Conservation (phyloP, 164 flowering plant species). For the Macadamia tetraphylla region DNA sequence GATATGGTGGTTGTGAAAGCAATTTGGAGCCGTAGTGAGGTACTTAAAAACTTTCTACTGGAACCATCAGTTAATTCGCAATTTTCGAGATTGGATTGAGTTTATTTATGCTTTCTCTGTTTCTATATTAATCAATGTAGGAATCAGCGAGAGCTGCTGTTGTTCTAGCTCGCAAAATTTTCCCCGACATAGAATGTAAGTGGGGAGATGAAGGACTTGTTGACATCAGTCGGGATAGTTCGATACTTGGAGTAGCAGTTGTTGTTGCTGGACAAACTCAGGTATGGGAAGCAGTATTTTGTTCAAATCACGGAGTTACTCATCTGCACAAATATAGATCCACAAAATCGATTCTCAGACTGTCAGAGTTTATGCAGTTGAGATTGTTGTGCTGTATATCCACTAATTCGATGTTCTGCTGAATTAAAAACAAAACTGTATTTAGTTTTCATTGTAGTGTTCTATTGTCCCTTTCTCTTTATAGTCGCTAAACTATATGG, state of each 20-base stretch:
- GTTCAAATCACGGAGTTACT: not conserved
- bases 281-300: conserved; percentile 22
- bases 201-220: conserved; percentile 88
- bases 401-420: too few species aligned
- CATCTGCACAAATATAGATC: not conserved
- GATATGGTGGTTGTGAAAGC: conserved; percentile 45
- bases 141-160: conserved; percentile 73
- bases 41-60: conserved; percentile 5
- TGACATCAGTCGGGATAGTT: conserved; percentile 55
- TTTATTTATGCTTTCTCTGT: not conserved
- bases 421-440: too few species aligned
- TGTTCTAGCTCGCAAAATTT: conserved; percentile 52
- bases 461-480: too few species aligned
- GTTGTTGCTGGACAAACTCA: conserved; percentile 85
- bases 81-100: not conserved
- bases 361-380: too few species aligned
- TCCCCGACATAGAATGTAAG: conserved; percentile 63
- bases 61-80: too few species aligned
- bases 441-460: too few species aligned
- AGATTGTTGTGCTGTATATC: too few species aligned
- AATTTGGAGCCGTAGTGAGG: conserved; percentile 91
- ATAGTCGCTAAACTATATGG: too few species aligned
- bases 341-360: not conserved
- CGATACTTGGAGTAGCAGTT: conserved; percentile 67
- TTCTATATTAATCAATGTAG: conserved; percentile 25